Evolutionary conservation across 2,329 filamentous ascomycete species (phyloP), one percentile per base, ranked within the genome.

Genomic region (Colletotrichum higginsianum): DNA sequence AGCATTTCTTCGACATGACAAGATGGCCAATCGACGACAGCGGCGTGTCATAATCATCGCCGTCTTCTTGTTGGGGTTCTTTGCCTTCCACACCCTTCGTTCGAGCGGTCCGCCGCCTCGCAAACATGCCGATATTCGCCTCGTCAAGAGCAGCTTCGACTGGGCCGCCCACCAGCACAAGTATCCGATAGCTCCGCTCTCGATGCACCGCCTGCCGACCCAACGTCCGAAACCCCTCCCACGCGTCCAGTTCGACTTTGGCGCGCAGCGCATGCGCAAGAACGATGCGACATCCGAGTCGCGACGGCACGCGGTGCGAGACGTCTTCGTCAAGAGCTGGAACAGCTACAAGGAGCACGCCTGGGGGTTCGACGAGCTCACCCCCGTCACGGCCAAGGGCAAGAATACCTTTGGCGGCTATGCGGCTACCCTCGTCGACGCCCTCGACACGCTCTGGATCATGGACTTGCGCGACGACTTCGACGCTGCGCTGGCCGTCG

Each of bases 381-480:
- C 78, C 35, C 85, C 85, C 3, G 69, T 86, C 42, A 80, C 80
- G 26, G 84, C 83, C 35, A 68, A 75, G 3, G 79, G 74, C 46
- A 79, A 81, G 44, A 80, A 85, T 55, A 80, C 81, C 18, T 87
- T 86, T 76, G 84, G 84, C 26, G 86, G 85, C 13, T 86, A 84
- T 82, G 83, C 81, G 8, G 84, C 84, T 1, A 86, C 84, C 6
- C 75, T 86, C 57, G 82, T 86, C 18, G 84, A 86, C 73, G 77
- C 82, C 15, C 77, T 86, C 72, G 87, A 89, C 73, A 87, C 86
- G 11, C 77, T 88, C 8, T 88, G 86, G 86, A 87, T 88, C 50
- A 88, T 88, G 86, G 86, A 82, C 4, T 67, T 88, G 76, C 84
- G 83, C 72, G 78, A 74, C 2, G 86, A 89, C 21, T 89, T 89